Conservation (phyloP, 768 basidiomycete genomes). For the Russula sp. region DNA sequence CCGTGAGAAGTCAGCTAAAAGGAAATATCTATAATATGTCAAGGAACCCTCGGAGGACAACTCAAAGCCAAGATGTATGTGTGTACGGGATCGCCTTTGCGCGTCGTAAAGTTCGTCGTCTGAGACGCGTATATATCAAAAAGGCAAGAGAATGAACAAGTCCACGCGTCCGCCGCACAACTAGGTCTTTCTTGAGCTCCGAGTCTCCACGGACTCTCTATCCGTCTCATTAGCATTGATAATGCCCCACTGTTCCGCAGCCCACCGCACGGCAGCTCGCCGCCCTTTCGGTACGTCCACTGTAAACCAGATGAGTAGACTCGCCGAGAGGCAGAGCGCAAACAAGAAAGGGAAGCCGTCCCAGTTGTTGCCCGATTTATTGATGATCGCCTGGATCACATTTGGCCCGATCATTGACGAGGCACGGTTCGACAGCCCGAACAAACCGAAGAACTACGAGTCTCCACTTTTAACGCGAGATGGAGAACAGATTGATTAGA, state of each 20-base stretch:
- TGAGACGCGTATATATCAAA: not conserved
- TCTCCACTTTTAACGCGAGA: not conserved
- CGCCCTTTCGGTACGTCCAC: conserved; percentile 37
- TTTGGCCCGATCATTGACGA: conserved; percentile 87
- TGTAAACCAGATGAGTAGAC: conserved; percentile 70
- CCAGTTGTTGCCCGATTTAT: conserved; percentile 69
- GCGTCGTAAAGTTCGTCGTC: not conserved
- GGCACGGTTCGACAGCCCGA: conserved; percentile 39
- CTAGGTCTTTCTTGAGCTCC: not conserved
- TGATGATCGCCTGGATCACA: conserved; percentile 78
- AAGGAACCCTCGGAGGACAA: not conserved
- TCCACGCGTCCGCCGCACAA: not conserved
- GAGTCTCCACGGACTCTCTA: not conserved
- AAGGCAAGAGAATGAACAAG: not conserved
- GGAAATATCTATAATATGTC: no score
- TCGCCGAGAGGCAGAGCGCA: conserved; percentile 58
- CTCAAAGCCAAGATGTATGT: not conserved
- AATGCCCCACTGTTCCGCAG: conserved; percentile 26
- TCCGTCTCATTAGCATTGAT: not conserved
- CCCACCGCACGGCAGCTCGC: conserved; percentile 36
- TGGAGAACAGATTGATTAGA: no score
- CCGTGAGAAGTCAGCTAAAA: no score
- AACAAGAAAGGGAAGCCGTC: conserved; percentile 82
- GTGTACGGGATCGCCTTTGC: not conserved
- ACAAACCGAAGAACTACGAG: conserved; percentile 71